Evolutionary conservation across 768 basidiomycete genomes (phyloP).

Genomic region (Suillus variegatus): DNA sequence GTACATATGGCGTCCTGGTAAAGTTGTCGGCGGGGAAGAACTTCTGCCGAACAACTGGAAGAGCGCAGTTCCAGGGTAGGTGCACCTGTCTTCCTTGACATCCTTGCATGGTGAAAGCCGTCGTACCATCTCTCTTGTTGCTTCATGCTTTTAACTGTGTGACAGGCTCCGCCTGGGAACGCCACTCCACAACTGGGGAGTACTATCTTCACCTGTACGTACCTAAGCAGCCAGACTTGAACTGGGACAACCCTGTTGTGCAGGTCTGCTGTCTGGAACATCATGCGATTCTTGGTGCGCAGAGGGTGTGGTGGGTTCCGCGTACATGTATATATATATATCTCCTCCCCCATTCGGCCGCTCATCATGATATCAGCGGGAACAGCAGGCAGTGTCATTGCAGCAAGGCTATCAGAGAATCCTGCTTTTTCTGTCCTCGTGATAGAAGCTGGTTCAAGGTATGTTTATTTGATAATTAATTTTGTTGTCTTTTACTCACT

Average conservation of each 20-base stretch:
- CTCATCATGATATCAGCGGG: neutral
- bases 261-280: constrained; percentile 58
- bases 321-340: constrained; percentile 48
- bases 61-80: constrained; percentile 62
- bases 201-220: constrained; percentile 75
- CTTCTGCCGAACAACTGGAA: constrained; percentile 76
- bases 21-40: constrained; percentile 51
- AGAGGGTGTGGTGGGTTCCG: constrained; percentile 77
- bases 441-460: neutral
- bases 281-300: constrained; percentile 76
- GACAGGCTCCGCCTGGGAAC: constrained; percentile 70
- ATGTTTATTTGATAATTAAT: neutral
- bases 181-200: constrained; percentile 61
- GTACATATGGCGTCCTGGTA: constrained; percentile 74
- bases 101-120: too few relatives aligned
- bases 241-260: constrained; percentile 72
- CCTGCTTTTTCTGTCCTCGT: neutral
- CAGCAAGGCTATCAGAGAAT: neutral
- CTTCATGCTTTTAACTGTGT: neutral
- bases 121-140: too few relatives aligned
- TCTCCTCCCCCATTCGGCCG: too few relatives aligned
- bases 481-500: neutral
- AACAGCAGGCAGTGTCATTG: neutral
- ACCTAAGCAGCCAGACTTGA: constrained; percentile 71
- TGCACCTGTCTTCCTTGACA: constrained; percentile 3